Conservation (phyloP, 2,329 filamentous ascomycete genomes). For the Phoma herbarum region DNA sequence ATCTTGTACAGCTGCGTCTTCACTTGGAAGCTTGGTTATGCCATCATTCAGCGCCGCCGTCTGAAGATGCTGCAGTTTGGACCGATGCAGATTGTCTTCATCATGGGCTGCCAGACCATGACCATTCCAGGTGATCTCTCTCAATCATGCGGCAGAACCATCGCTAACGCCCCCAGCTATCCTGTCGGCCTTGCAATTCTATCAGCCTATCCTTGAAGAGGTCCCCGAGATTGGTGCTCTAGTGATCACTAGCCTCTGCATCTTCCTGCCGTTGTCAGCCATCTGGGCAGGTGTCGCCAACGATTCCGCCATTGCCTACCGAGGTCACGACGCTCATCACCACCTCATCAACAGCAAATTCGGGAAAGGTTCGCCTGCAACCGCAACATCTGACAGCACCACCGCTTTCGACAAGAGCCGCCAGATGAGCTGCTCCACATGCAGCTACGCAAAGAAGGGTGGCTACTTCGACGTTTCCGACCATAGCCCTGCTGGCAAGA, state of each 20-base stretch:
- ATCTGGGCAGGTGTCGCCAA: constrained; percentile 65
- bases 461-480: constrained; percentile 28
- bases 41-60: constrained; percentile 63
- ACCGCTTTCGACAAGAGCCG: constrained; percentile 30
- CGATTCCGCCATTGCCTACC: constrained; percentile 30
- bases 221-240: constrained; percentile 64
- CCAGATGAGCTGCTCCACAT: constrained; percentile 26
- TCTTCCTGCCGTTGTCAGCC: constrained; percentile 71
- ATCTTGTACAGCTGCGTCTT: constrained; percentile 71
- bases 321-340: constrained; percentile 39
- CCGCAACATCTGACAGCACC: constrained; percentile 19
- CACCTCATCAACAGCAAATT: constrained; percentile 38
- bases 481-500: constrained; percentile 17
- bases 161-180: constrained; percentile 59
- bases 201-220: constrained; percentile 53
- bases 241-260: constrained; percentile 65
- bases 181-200: constrained; percentile 67
- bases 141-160: constrained; percentile 4
- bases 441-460: constrained; percentile 26
- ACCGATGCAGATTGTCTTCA: constrained; percentile 71
- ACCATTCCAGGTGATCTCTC: constrained; percentile 64
- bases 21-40: constrained; percentile 66
- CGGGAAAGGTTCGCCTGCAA: constrained; percentile 23
- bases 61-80: constrained; percentile 69
- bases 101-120: constrained; percentile 74